Conservation (phyloP, 2,329 filamentous ascomycete genomes). For the Botrytis medusae region DNA sequence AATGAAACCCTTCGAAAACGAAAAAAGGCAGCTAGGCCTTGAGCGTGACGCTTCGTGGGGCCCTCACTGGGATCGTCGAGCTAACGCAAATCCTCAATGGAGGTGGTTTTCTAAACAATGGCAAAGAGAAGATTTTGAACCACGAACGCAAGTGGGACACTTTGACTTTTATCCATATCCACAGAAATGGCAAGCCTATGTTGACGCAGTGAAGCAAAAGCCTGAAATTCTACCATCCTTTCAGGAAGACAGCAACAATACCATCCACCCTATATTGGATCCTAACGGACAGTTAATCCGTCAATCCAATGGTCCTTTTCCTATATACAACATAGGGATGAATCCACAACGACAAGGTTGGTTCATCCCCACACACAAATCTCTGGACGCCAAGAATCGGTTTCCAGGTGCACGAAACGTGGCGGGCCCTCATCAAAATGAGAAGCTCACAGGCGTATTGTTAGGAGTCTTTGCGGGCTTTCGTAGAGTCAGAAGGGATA, state of each 20-base stretch:
- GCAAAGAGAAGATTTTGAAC: not conserved
- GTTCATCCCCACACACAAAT: not conserved
- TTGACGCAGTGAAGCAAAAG: not conserved
- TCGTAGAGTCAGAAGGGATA: not conserved
- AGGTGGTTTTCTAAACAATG: not conserved
- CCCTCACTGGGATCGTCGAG: not conserved
- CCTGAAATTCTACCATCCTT: not conserved
- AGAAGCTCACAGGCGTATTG: not conserved
- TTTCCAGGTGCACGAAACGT: not conserved
- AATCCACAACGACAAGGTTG: not conserved
- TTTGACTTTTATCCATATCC: not conserved
- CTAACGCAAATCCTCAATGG: not conserved
- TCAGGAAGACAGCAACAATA: not conserved
- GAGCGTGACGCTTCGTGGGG: rapidly evolving
- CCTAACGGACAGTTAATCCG: not conserved
- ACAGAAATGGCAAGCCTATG: not conserved
- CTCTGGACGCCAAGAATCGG: not conserved
- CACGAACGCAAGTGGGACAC: not conserved
- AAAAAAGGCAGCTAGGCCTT: not conserved
- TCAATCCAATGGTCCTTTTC: not conserved
- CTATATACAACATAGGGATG: not conserved
- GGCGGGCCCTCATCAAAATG: not conserved
- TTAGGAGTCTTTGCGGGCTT: not conserved
- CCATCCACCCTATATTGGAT: not conserved
- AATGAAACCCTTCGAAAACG: not conserved